Evolutionary conservation across 2,329 filamentous ascomycete species (phyloP), one percentile per base, ranked within the genome.

Genomic region (Boeremia lycopersici): DNA sequence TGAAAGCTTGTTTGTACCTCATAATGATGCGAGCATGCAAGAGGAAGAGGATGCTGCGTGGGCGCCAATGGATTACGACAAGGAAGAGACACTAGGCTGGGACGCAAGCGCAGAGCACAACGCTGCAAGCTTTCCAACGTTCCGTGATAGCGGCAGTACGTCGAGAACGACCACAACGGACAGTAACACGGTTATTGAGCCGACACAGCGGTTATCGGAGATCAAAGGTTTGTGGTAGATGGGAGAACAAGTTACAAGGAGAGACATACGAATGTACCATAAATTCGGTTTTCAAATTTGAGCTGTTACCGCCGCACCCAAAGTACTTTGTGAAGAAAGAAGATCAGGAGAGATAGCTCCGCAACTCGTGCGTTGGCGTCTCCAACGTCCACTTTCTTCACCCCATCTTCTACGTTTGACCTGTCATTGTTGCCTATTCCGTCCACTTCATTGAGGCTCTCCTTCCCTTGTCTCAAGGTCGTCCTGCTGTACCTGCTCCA

Each of bases 171-270:
- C 63, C 34, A 66, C 53, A 8, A 52, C 53, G 56, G 65, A 74
- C 29, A 68, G 61, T 36, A 62, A 60, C 25, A 69, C 74, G 30
- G 72, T 81, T 2, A 67, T 93, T 49, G 86, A 89, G 60, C 89
- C 90, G 19, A 93, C 90, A 2, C 90, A 93, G 70, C 83, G 84
- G 49, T 77, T 92, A 28, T 89, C 88, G 17, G 84, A 93, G 49
- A 64, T 75, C 30, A 67, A 71, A 40, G 72, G 71, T 3, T 51
- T 75, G 42, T 73, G 72, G 71, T 74, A 67, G 57, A 48, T 23
- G 19, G 35, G 17, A n/a, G 10, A 8, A 7, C 8, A 17, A 41
- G 23, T 4, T 35, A 35, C 7, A 15, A 15, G 13, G n/a, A 15
- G 15, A 35, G 5, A 15, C 9, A 23, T 28, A 34, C 3, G 11